Percentiles rank a stretch among this genome's conserved stretches.
Evolutionary conservation across 192 early-diverging fungal genomes (phyloP).

Genomic region (Coemansia sp.): DNA sequence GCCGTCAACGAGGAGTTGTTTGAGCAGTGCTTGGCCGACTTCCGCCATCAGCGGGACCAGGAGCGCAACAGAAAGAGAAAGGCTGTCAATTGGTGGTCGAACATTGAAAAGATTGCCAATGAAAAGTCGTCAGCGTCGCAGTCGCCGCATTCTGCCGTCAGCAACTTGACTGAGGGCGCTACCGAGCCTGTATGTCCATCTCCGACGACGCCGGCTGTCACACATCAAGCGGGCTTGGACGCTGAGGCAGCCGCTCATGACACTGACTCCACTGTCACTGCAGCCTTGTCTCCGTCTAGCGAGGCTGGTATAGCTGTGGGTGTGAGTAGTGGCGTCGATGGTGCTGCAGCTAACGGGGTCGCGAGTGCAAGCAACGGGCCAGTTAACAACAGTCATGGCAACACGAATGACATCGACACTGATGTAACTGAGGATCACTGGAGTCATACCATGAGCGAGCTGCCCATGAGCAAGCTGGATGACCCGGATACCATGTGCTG

Average conservation of each 20-base stretch:
- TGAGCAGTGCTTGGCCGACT: constrained; percentile 93
- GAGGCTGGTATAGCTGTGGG: not conserved
- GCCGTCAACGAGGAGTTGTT: constrained; percentile 94
- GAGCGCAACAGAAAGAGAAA: constrained; percentile 84
- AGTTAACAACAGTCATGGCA: not conserved
- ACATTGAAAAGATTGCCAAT: constrained; percentile 63
- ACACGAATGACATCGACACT: not conserved
- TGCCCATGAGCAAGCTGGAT: constrained; percentile 54
- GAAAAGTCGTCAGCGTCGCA: constrained; percentile 19
- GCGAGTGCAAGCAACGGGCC: not conserved
- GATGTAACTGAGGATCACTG: constrained; percentile 14
- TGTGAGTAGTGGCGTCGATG: not conserved
- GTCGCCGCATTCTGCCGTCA: constrained; percentile 6
- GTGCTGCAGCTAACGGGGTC: not conserved
- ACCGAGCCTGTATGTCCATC: not conserved
- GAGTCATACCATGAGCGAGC: constrained; percentile 13
- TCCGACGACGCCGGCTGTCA: not conserved
- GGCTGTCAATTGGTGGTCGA: constrained; percentile 77
- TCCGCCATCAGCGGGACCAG: constrained; percentile 84
- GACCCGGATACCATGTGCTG: constrained; percentile 44
- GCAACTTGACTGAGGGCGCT: not conserved
- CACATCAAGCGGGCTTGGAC: not conserved
- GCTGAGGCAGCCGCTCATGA: not conserved
- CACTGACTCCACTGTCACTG: not conserved
- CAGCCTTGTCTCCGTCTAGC: constrained; percentile 4